Conservation (phyloP, 169 alveolate genomes). For the Amoebophrya sp. region DNA sequence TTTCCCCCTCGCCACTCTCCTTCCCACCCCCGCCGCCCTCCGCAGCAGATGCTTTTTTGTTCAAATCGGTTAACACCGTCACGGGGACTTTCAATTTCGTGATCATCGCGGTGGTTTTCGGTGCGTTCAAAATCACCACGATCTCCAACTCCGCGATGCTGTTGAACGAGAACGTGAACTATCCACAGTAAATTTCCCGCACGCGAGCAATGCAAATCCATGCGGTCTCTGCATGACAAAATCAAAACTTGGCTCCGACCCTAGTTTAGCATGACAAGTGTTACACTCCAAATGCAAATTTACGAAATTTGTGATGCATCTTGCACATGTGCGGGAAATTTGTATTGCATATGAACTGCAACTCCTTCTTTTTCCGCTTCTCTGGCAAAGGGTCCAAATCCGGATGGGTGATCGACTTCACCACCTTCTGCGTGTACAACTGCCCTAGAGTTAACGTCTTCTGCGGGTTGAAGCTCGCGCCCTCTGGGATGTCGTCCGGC, state of each 20-base stretch:
- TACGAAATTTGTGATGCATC: no score
- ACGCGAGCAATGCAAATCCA: no score
- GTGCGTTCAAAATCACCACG: background rate
- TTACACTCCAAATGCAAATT: no score
- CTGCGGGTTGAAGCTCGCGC: background rate
- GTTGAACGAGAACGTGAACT: slow-evolving; percentile 20
- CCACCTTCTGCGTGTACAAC: background rate
- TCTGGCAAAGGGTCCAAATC: background rate
- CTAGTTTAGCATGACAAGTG: no score
- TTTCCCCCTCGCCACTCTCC: background rate
- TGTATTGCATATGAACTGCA: no score
- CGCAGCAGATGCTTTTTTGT: background rate
- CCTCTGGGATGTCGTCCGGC: background rate
- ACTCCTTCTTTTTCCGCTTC: background rate
- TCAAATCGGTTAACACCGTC: background rate
- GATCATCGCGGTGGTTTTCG: background rate
- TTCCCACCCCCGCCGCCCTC: background rate
- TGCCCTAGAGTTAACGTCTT: background rate
- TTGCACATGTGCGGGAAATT: no score
- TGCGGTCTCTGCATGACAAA: no score
- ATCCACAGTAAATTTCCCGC: no score
- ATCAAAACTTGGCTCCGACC: no score
- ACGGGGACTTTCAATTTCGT: background rate
- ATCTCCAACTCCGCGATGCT: background rate
- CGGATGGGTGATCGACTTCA: background rate